Conservation (phyloP, 805 yeast genomes). For the Yamadazyma nakazawae region DNA sequence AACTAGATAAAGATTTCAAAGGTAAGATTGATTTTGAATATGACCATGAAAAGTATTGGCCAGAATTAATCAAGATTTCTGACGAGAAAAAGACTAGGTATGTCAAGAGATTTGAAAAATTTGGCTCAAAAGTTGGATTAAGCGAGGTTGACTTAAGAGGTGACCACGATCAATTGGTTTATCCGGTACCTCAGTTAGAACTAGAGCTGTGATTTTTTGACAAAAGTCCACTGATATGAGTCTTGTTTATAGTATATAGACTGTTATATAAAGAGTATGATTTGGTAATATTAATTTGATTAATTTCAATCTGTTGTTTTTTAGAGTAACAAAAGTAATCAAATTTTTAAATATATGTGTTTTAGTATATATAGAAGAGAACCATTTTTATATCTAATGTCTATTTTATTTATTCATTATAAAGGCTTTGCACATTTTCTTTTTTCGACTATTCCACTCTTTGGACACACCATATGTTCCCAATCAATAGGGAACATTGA, state of each 20-base stretch:
- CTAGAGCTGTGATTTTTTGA: not conserved
- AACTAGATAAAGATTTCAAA: slow-evolving; percentile 80
- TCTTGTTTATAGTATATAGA: not conserved
- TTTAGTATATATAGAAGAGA: not conserved
- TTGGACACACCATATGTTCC: slow-evolving; percentile 86
- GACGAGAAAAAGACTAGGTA: slow-evolving; percentile 57
- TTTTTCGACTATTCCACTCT: slow-evolving; percentile 68
- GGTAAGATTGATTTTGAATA: slow-evolving; percentile 85
- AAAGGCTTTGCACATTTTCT: slow-evolving; percentile 85
- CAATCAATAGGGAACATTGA: slow-evolving; percentile 89
- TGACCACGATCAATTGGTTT: slow-evolving; percentile 24
- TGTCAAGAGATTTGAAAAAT: slow-evolving; percentile 61
- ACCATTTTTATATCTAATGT: not conserved
- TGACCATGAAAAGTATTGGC: slow-evolving; percentile 78
- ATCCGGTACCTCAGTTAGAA: slow-evolving; percentile 18
- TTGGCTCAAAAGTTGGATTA: slow-evolving; percentile 70
- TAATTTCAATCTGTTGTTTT: not conserved
- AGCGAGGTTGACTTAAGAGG: slow-evolving; percentile 78
- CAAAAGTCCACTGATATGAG: not conserved
- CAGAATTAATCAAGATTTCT: slow-evolving; percentile 60
- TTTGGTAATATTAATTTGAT: not conserved
- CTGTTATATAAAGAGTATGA: not conserved
- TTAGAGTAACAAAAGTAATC: no score
- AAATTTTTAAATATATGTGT: no score
- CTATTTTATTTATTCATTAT: not conserved